These are phyloP conservation scores for Aspergillus costaricaensis DNA, from an alignment of 2,329 filamentous ascomycete genomes.

Conservation along the genomic window DNA sequence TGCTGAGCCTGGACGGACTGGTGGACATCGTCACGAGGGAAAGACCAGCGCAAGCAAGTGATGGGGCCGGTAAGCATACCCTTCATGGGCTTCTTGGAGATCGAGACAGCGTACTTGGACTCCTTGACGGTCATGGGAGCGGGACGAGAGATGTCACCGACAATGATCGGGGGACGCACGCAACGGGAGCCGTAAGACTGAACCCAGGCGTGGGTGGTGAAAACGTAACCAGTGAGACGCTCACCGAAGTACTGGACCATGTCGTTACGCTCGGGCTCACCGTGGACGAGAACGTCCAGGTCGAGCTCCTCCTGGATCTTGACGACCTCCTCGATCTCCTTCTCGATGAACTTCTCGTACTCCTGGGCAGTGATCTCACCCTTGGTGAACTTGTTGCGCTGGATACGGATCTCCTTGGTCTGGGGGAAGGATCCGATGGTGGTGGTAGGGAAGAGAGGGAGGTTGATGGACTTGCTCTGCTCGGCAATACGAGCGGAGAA, in stretches of 20 bases:
- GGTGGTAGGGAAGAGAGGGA: constrained; percentile 97
- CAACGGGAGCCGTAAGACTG: constrained; percentile 98
- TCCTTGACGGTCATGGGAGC: constrained; percentile 99
- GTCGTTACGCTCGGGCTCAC: constrained; percentile 99
- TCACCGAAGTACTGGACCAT: constrained; percentile 99
- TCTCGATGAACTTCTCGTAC: constrained; percentile 99
- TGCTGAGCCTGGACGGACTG: constrained; percentile 99
- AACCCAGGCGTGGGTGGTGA: constrained; percentile 99
- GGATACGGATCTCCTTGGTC: constrained; percentile 96
- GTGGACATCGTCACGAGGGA: constrained; percentile 99
- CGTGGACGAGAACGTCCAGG: constrained; percentile 96
- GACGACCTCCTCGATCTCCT: constrained; percentile 94
- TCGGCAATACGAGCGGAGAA: constrained; percentile 83
- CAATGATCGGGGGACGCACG: constrained; percentile 96
- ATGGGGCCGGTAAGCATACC: constrained; percentile 99
- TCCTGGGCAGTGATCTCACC: constrained; percentile 86
- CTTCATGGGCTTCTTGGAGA: constrained; percentile 99
- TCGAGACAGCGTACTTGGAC: constrained; percentile 95
- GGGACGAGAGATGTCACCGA: constrained; percentile 96
- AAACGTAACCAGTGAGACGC: constrained; percentile 92
- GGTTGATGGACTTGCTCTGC: constrained; percentile 89
- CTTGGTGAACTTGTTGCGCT: constrained; percentile 99
- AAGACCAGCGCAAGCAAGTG: constrained; percentile 98
- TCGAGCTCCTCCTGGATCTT: constrained; percentile 98
- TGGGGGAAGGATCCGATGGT: constrained; percentile 99